Evolutionary conservation across 495 filamentous ascomycete genomes (phyloP), one percentile per base, ranked within the genome.

Genomic region (Penicillium parvum): DNA sequence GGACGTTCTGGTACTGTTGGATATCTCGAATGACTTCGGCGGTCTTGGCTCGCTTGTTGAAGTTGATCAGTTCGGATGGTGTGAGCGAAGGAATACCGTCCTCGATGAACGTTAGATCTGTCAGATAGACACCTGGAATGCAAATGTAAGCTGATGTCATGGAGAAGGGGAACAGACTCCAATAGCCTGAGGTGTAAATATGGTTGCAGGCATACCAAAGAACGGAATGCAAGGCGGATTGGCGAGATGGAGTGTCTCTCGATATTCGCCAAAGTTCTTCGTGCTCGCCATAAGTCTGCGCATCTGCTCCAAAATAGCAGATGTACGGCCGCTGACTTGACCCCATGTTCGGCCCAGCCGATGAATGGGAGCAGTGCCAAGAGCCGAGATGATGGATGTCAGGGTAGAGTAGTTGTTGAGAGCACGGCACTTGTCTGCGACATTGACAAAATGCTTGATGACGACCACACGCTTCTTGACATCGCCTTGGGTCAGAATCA

Each of bases 141-240:
- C 5, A 6, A 14, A 15, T n/a, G 37, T 53, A 32, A 61, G 51
- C 47, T 16, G 26, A 19, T 2, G 11, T n/a, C 20, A n/a, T 3
- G 15, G 14, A 21, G 32, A 17, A 28, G 15, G 12, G 18, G 1
- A 19, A 28, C 16, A 20, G 6, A n/a, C 12, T 44, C 32, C 11
- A 20, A 23, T 30, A 5, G 28, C 22, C 15, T 16, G 14, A 10
- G n/a, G 6, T 9, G 20, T 43, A 5, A 15, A 36, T 21, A 12
- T 8, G 10, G 28, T 34, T 26, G 26, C 29, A 27, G 14, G 58
- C 81, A 53, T 83, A 94, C 92, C 92, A 55, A 98, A 95, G 69
- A 98, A 98, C 19, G 92, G 92, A 63, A 97, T 96, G 66, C 92
- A 98, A 23, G 92, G 92, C 20, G 92, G 92, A 50, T 95, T 94